These are phyloP conservation scores for Aspergillus cavernicola DNA, from an alignment of 495 filamentous ascomycete species.

Conservation along the genomic window DNA sequence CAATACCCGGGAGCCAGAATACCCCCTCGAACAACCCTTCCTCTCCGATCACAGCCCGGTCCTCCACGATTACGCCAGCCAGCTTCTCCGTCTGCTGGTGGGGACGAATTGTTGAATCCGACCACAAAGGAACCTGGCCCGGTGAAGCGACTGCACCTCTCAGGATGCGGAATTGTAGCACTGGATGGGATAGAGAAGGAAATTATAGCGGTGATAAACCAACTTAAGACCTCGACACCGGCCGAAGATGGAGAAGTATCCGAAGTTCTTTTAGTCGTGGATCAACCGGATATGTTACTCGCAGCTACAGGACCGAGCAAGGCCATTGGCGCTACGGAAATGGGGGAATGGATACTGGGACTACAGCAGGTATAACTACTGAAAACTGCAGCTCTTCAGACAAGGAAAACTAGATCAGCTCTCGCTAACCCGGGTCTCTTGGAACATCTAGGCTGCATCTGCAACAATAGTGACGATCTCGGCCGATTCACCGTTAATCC, in stretches of 20 bases:
- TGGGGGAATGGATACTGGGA: conserved; percentile 43
- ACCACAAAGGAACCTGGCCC: conserved; percentile 22
- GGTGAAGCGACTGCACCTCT: conserved; percentile 34
- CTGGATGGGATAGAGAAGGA: conserved; percentile 38
- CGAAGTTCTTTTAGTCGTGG: conserved; percentile 44
- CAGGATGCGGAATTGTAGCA: conserved; percentile 31
- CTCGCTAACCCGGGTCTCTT: conserved; percentile 5
- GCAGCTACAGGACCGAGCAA: conserved; percentile 38
- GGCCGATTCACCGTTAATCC: conserved; percentile 67
- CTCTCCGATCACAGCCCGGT: conserved; percentile 29
- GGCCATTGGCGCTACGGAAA: conserved; percentile 43
- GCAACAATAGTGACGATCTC: conserved; percentile 63
- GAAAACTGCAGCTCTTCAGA: neutral
- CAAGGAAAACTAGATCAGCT: neutral
- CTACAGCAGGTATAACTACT: conserved; percentile 37
- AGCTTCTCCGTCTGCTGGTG: conserved; percentile 5
- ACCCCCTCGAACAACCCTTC: conserved; percentile 29
- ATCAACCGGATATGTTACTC: conserved; percentile 50
- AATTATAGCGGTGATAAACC: conserved; percentile 32
- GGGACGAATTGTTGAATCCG: conserved; percentile 3
- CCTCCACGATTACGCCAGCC: conserved; percentile 24
- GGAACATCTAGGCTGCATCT: conserved; percentile 37
- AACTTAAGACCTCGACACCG: conserved; percentile 21
- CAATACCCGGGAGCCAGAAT: conserved; percentile 6
- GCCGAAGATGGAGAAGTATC: conserved; percentile 19